phyloP scores from a whole-genome alignment of 2,329 filamentous ascomycete genomes.

The Aspergillus aculeatus region DNA sequence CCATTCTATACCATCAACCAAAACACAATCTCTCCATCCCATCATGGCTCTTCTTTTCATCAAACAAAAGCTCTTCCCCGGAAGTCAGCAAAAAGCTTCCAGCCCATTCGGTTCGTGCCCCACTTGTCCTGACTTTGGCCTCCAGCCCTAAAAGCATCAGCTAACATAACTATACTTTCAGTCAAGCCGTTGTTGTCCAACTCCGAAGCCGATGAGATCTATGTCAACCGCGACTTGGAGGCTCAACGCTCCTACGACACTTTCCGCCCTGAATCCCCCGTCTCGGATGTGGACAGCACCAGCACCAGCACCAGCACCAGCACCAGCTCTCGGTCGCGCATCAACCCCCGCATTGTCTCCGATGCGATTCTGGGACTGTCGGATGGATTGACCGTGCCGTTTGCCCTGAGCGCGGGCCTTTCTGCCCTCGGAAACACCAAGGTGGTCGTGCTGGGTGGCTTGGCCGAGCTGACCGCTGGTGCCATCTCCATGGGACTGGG shows the following conservation, averaged over 20 bases:
- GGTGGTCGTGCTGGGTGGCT: constrained; percentile 68
- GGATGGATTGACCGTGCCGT: constrained; percentile 76
- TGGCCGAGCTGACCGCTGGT: constrained; percentile 74
- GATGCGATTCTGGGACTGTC: constrained; percentile 73
- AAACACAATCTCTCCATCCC: not conserved
- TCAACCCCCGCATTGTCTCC: constrained; percentile 48
- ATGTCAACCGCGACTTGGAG: constrained; percentile 33
- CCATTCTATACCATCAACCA: not conserved
- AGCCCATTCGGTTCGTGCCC: constrained; percentile 16
- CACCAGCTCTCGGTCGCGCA: constrained; percentile 29
- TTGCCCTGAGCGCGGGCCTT: constrained; percentile 73
- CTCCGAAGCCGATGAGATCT: constrained; percentile 22
- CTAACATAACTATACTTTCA: constrained; percentile 14
- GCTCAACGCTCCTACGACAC: constrained; percentile 38
- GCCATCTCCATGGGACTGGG: constrained; percentile 77
- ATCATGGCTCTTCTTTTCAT: constrained; percentile 41
- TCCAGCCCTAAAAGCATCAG: not conserved
- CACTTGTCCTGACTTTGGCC: constrained; percentile 1
- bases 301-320: constrained; percentile 22
- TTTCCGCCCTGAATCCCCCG: constrained; percentile 27
- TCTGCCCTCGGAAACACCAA: constrained; percentile 60
- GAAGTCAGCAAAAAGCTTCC: constrained; percentile 17
- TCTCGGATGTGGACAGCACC: constrained; percentile 23
- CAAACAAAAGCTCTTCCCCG: constrained; percentile 38
- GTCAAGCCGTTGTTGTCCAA: constrained; percentile 34